Conservation (phyloP, 257 asterid species). For the Lantana camara region DNA sequence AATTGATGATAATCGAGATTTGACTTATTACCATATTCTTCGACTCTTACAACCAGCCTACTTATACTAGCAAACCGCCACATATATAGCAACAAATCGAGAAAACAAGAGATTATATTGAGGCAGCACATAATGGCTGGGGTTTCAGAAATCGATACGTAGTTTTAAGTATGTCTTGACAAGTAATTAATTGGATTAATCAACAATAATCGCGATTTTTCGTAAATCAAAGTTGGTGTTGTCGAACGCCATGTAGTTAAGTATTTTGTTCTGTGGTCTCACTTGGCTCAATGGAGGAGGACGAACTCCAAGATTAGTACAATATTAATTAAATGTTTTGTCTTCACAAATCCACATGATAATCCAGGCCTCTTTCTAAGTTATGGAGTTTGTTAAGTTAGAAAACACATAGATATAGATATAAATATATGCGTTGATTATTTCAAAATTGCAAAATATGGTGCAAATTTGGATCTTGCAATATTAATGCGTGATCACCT, state of each 20-base stretch:
- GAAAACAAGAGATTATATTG: constrained; percentile 22
- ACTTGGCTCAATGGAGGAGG: constrained; percentile 62
- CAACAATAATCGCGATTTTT: constrained; percentile 14
- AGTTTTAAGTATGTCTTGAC: not conserved
- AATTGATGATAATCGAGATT: constrained; percentile 48
- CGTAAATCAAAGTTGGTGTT: constrained; percentile 28
- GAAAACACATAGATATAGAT: no score
- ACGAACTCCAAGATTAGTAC: constrained; percentile 43
- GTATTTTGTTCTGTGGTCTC: constrained; percentile 36
- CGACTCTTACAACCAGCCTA: constrained; percentile 23
- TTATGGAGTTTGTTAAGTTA: not conserved
- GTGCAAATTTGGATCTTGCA: not conserved
- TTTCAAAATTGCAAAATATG: not conserved
- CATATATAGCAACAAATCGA: constrained; percentile 26
- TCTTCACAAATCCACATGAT: constrained; percentile 22
- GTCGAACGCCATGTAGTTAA: constrained; percentile 48
- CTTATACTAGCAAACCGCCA: constrained; percentile 14
- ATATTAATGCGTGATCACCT: constrained; percentile 2
- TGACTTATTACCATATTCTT: constrained; percentile 40
- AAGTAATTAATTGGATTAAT: not conserved
- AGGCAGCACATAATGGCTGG: not conserved
- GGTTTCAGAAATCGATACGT: constrained; percentile 16
- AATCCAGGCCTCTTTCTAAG: not conserved
- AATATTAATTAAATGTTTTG: not conserved
- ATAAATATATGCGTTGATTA: not conserved